A percentile compares a stretch with the other conserved stretches of the same genome.
Evolutionary conservation across 1,139 yeast species (phyloP).

Genomic region (Yueomyces sp.): DNA sequence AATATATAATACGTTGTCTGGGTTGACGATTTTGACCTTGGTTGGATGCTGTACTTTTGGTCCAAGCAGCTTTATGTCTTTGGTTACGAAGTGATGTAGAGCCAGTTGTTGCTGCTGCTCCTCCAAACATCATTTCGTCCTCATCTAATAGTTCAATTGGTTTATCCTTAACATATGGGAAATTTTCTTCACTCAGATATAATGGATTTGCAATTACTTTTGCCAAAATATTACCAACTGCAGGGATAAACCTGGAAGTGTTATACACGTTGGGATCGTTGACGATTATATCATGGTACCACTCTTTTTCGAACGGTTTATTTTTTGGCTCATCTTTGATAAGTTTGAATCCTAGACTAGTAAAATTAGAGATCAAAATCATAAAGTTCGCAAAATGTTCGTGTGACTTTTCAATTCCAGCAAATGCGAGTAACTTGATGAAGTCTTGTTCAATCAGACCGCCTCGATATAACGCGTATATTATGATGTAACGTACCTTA

Average conservation of each 20-base stretch:
- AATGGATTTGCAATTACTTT: constrained; percentile 29
- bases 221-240: constrained; percentile 44
- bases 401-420: constrained; percentile 42
- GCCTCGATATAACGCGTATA: constrained; percentile 73
- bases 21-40: constrained; percentile 25
- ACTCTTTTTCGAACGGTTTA: constrained; percentile 30
- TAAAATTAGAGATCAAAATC: constrained; percentile 51
- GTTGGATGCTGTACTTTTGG: constrained; percentile 27
- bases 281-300: constrained; percentile 40
- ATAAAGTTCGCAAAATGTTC: constrained; percentile 38
- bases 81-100: constrained; percentile 53
- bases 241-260: constrained; percentile 70
- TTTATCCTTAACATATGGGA: constrained; percentile 70
- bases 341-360: constrained; percentile 52
- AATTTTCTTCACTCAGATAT: constrained; percentile 33
- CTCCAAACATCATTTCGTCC: constrained; percentile 32
- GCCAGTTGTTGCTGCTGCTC: constrained; percentile 22
- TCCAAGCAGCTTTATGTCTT: constrained; percentile 76
- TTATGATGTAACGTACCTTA: constrained; percentile 62
- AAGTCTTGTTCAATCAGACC: constrained; percentile 73
- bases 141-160: constrained; percentile 43
- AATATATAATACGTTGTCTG: constrained; percentile 64
- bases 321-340: constrained; percentile 36
- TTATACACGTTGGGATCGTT: constrained; percentile 58
- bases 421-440: constrained; percentile 54